Conservation (phyloP, 1,139 yeast genomes). For the Schwanniomyces etchellsii region DNA sequence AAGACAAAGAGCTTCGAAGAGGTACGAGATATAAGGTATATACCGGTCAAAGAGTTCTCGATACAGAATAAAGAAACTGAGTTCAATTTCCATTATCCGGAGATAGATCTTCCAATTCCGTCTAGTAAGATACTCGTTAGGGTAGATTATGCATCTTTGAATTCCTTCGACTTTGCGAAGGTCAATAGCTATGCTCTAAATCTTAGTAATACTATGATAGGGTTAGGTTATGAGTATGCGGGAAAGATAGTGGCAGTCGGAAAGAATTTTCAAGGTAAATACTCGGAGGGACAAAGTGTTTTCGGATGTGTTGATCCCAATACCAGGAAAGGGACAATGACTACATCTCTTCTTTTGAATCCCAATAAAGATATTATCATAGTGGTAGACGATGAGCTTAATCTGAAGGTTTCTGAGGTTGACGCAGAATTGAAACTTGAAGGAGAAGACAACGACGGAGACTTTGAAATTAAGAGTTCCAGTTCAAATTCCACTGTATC, state of each 20-base stretch:
- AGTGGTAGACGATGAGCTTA: conserved; percentile 20
- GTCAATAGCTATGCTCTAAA: conserved; percentile 32
- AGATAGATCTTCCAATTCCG: conserved; percentile 30
- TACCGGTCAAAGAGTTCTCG: conserved; percentile 37
- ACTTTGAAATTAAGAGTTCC: conserved; percentile 11
- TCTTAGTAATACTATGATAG: conserved; percentile 33
- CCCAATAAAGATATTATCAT: conserved; percentile 30
- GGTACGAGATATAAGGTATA: conserved; percentile 24
- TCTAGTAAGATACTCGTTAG: conserved; percentile 30
- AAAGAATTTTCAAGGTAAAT: conserved; percentile 15
- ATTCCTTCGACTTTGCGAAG: conserved; percentile 35
- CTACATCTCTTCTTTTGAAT: conserved; percentile 28
- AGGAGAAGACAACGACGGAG: conserved; percentile 5
- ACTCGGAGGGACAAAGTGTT: conserved; percentile 29
- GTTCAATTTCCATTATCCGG: conserved; percentile 37
- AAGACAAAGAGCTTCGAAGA: conserved; percentile 10
- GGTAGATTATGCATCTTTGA: conserved; percentile 32
- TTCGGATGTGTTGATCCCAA: conserved; percentile 32
- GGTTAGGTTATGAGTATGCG: conserved; percentile 39
- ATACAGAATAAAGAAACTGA: conserved; percentile 39
- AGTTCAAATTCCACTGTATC: conserved; percentile 6
- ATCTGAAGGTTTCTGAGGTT: conserved; percentile 14
- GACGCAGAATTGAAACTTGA: conserved; percentile 13
- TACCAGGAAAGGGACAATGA: conserved; percentile 32
- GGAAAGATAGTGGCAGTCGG: conserved; percentile 34